Percentiles rank a stretch among this genome's conserved stretches.
phyloP scores from a whole-genome alignment of 2,329 filamentous ascomycete species.

The Fusarium sacchari region DNA sequence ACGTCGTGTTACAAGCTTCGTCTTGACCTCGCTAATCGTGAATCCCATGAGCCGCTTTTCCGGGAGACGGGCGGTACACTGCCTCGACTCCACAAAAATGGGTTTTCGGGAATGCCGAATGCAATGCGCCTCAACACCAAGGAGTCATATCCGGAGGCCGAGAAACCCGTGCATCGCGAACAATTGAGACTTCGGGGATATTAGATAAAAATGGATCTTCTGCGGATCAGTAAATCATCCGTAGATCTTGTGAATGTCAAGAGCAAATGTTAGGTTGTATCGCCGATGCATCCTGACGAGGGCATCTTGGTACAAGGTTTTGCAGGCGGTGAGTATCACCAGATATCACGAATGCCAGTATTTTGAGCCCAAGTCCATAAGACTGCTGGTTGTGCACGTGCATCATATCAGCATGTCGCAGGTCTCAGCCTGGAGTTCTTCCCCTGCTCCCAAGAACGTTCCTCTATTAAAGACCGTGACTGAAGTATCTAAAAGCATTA shows the following conservation, averaged over 20 bases:
- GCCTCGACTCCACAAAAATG: background rate
- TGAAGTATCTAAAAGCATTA: background rate
- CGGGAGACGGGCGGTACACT: background rate
- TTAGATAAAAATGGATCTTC: background rate
- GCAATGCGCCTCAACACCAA: background rate
- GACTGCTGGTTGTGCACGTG: accelerated
- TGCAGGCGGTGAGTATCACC: background rate
- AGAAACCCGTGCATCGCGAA: background rate
- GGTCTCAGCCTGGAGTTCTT: background rate
- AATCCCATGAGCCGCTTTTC: background rate
- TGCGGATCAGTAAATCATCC: accelerated
- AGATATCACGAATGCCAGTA: accelerated
- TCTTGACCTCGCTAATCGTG: background rate
- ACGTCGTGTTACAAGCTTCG: background rate
- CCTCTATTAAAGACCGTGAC: accelerated
- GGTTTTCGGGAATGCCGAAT: background rate
- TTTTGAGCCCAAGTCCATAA: accelerated
- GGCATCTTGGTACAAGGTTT: background rate
- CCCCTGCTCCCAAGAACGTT: accelerated
- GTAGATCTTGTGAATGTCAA: accelerated
- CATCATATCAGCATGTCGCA: too few relatives aligned
- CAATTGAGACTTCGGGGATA: accelerated
- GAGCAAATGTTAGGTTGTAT: background rate
- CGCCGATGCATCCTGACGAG: accelerated
- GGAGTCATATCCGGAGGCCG: background rate